A percentile compares a stretch with the other conserved stretches of the same genome.
Conservation (phyloP, 2,329 filamentous ascomycete species). For the Ampelomyces quisqualis region DNA sequence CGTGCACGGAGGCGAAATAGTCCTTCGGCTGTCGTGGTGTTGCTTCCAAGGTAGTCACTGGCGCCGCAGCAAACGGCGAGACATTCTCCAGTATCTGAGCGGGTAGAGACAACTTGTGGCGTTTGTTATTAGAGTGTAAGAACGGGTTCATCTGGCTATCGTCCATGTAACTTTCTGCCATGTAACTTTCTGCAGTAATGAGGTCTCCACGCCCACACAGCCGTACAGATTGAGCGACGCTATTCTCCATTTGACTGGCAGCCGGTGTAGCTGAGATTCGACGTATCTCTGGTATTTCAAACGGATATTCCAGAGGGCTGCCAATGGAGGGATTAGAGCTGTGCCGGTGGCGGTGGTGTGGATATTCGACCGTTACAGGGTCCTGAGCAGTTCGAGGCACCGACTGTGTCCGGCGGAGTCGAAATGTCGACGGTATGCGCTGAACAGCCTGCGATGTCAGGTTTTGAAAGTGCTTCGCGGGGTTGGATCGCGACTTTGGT, state of each 20-base stretch:
- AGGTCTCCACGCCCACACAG: conserved; percentile 10
- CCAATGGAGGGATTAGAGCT: conserved; percentile 17
- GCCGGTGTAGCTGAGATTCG: conserved; percentile 6
- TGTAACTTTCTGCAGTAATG: background rate
- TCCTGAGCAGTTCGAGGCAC: conserved; percentile 7
- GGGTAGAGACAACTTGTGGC: background rate
- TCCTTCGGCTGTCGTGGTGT: background rate
- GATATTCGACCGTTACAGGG: background rate
- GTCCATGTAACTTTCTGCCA: background rate
- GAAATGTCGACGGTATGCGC: conserved; percentile 11
- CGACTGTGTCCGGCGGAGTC: conserved; percentile 12
- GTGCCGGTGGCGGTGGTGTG: conserved; percentile 1
- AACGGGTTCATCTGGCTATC: background rate
- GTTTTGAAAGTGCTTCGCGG: background rate
- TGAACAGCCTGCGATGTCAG: conserved; percentile 5
- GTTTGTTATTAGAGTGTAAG: conserved; percentile 1
- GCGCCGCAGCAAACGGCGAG: background rate
- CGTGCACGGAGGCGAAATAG: background rate
- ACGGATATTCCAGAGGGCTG: conserved; percentile 8
- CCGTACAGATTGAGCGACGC: background rate
- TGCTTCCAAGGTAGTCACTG: background rate
- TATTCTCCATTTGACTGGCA: background rate
- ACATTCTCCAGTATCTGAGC: background rate
- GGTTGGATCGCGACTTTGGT: background rate
- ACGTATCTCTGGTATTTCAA: conserved; percentile 7